phyloP scores from a whole-genome alignment of 75 land plant species.

The Cunninghamia lanceolata region DNA sequence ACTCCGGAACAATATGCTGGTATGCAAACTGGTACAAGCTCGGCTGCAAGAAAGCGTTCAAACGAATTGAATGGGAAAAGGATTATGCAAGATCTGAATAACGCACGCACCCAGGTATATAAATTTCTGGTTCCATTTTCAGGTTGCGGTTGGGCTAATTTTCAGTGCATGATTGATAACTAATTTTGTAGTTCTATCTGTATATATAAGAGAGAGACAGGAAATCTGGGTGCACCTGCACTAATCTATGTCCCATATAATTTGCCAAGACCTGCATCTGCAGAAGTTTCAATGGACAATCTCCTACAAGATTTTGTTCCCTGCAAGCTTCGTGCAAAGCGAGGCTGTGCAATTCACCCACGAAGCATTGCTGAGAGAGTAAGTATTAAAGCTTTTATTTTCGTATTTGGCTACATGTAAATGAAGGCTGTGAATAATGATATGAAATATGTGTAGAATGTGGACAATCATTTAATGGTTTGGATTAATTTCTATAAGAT shows the following conservation, averaged over 20 bases:
- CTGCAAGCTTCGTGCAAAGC: constrained; percentile 23
- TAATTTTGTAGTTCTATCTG: too few species aligned
- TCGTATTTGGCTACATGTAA: background rate
- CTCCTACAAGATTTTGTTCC: constrained; percentile 26
- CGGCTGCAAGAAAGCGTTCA: too few species aligned
- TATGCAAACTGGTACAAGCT: too few species aligned
- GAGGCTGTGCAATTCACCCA: too few species aligned
- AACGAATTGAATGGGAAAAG: too few species aligned
- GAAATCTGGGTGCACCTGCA: too few species aligned
- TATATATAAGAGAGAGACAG: constrained; percentile 7
- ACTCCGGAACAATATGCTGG: too few species aligned
- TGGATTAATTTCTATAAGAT: too few species aligned
- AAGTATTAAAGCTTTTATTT: background rate
- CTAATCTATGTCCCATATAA: too few species aligned
- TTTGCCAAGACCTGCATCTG: constrained; percentile 25
- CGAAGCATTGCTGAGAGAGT: constrained; percentile 43
- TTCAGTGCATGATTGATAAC: too few species aligned
- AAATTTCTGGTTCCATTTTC: background rate
- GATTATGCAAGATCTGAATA: too few species aligned
- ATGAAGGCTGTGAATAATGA: background rate
- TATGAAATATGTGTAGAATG: background rate
- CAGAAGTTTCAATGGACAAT: constrained; percentile 24
- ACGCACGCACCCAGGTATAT: constrained; percentile 15
- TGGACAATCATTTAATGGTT: background rate
- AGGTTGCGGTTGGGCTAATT: too few species aligned